phyloP scores from a whole-genome alignment of 2,329 filamentous ascomycete genomes.

The Trichoderma harzianum region DNA sequence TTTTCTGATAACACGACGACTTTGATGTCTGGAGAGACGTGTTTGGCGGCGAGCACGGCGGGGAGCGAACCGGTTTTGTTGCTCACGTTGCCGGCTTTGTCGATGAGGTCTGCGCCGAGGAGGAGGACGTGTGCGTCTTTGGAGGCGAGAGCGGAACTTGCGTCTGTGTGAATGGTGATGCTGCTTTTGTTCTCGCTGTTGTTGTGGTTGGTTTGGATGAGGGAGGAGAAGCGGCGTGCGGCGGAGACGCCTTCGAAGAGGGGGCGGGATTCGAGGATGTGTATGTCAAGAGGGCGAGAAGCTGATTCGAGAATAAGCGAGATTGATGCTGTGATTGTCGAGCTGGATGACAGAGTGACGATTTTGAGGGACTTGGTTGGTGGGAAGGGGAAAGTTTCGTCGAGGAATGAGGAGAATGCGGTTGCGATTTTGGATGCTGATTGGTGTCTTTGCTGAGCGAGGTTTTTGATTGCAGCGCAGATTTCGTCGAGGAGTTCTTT shows the following conservation, averaged over 20 bases:
- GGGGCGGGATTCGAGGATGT: conserved; percentile 64
- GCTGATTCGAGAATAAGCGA: conserved; percentile 34
- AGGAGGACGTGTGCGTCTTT: conserved; percentile 54
- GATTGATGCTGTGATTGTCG: conserved; percentile 54
- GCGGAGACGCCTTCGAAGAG: conserved; percentile 62
- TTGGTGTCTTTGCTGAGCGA: conserved; percentile 23
- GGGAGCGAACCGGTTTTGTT: conserved; percentile 66
- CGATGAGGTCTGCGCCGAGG: conserved; percentile 63
- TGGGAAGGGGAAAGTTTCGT: conserved; percentile 9
- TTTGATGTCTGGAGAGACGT: conserved; percentile 43
- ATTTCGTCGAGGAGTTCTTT: conserved; percentile 20
- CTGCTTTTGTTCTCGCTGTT: conserved; percentile 4
- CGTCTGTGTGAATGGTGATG: conserved; percentile 56
- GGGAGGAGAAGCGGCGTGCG: conserved; percentile 46
- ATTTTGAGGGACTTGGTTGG: conserved; percentile 41
- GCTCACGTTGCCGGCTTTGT: conserved; percentile 54
- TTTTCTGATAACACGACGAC: conserved; percentile 56
- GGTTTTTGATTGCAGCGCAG: conserved; percentile 21
- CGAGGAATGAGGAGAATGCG: conserved; percentile 36
- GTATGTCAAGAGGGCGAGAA: conserved; percentile 45
- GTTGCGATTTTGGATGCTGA: conserved; percentile 32
- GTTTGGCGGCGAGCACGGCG: conserved; percentile 52
- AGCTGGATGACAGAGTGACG: conserved; percentile 61
- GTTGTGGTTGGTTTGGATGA: conserved; percentile 31
- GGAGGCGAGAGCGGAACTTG: conserved; percentile 54